Conservation (phyloP, 352 stramenopile species). For the Pythium phragmitis region DNA sequence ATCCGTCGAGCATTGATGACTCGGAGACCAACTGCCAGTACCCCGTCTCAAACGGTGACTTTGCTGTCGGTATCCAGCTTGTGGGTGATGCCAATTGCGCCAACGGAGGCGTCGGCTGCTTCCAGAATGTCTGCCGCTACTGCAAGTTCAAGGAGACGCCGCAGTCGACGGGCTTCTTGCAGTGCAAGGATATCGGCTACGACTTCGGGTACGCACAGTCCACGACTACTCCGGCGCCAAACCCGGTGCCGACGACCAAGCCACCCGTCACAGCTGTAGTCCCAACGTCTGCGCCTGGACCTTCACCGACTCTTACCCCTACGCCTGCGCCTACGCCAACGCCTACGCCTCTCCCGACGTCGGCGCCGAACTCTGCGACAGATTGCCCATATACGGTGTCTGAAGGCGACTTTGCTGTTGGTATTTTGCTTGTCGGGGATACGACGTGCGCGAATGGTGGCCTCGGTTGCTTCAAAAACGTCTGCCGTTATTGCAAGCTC, state of each 20-base stretch:
- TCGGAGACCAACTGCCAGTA: background rate
- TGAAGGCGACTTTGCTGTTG: background rate
- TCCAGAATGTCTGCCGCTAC: constrained; percentile 37
- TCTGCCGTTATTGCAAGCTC: constrained; percentile 9
- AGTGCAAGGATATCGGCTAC: background rate
- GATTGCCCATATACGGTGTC: constrained; percentile 3
- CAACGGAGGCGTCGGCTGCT: constrained; percentile 25
- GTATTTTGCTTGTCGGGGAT: background rate
- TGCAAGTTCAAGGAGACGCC: constrained; percentile 28
- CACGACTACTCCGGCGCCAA: too few relatives aligned
- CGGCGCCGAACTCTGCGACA: too few relatives aligned
- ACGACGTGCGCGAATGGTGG: background rate
- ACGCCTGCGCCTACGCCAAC: too few relatives aligned
- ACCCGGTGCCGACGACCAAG: too few relatives aligned
- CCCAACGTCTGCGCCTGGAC: too few relatives aligned
- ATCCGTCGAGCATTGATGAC: background rate
- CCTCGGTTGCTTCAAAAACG: constrained; percentile 7
- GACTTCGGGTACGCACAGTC: too few relatives aligned
- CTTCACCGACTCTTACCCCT: too few relatives aligned
- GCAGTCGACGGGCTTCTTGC: background rate
- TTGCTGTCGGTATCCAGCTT: constrained; percentile 6
- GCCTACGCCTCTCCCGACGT: too few relatives aligned
- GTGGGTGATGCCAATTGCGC: constrained; percentile 26
- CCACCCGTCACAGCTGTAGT: too few relatives aligned
- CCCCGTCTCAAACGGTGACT: constrained; percentile 14